phyloP scores from a whole-genome alignment of 257 asterid genomes.

The Lycium barbarum region DNA sequence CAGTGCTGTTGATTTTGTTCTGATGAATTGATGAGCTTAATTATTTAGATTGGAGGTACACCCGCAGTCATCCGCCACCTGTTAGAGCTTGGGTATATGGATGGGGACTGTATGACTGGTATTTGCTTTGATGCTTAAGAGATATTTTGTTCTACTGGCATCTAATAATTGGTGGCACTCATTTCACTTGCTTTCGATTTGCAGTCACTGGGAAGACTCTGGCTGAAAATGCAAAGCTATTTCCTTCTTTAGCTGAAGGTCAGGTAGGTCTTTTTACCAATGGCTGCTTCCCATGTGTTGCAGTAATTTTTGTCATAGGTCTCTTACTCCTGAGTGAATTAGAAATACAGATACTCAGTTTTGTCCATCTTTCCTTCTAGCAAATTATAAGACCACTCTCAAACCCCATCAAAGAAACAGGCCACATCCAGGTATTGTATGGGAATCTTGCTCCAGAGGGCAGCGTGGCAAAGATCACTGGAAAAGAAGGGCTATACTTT shows the following conservation, averaged over 20 bases:
- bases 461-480: conserved; percentile 96
- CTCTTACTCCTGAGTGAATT: not conserved
- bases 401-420: conserved; percentile 93
- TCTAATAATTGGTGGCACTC: conserved; percentile 18
- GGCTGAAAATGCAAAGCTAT: conserved; percentile 93
- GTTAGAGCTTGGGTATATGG: conserved; percentile 77
- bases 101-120: conserved; percentile 96
- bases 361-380: conserved; percentile 49
- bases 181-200: conserved; percentile 20
- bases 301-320: conserved; percentile 9
- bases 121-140: not conserved
- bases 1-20: not conserved
- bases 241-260: conserved; percentile 77
- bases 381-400: conserved; percentile 86
- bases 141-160: not conserved
- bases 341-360: not conserved
- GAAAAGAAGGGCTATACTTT: conserved; percentile 95
- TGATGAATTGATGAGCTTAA: conserved; percentile 26
- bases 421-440: conserved; percentile 87
- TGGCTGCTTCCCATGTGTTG: conserved; percentile 28
- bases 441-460: conserved; percentile 99
- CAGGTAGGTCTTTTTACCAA: conserved; percentile 60
- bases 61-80: conserved; percentile 81
- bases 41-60: conserved; percentile 90
- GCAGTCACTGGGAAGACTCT: conserved; percentile 90